A percentile compares a stretch with the other conserved stretches of the same genome.
Evolutionary conservation across 2,329 filamentous ascomycete species (phyloP).

Genomic region (Colletotrichum karsti): DNA sequence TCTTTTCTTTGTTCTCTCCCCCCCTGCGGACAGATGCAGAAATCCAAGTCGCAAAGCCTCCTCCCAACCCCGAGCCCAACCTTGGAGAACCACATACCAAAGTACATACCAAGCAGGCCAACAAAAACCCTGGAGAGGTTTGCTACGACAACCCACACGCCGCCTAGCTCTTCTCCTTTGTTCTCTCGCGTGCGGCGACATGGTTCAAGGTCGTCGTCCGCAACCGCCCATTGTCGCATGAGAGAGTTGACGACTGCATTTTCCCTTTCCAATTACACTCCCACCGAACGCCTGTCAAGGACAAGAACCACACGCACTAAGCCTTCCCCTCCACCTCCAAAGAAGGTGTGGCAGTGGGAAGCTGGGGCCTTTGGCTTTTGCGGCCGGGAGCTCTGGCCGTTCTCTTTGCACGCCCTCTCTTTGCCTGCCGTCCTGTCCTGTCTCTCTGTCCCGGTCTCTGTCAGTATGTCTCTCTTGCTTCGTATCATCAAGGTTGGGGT

Average conservation of each 20-base stretch:
- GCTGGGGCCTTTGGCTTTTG: background rate
- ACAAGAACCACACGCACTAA: too few species aligned
- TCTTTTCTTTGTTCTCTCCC: constrained; percentile 24
- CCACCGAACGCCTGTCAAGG: background rate
- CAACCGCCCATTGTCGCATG: constrained; percentile 26
- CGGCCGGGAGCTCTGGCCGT: background rate
- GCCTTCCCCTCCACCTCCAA: background rate
- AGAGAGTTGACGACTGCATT: constrained; percentile 22
- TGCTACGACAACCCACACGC: constrained; percentile 16
- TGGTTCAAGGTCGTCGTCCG: constrained; percentile 22
- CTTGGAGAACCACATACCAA: background rate
- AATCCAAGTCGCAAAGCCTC: background rate
- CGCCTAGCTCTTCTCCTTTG: constrained; percentile 21
- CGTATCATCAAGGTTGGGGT: constrained; percentile 14
- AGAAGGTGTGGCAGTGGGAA: constrained; percentile 4
- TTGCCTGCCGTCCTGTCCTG: too few species aligned
- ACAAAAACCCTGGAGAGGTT: constrained; percentile 4
- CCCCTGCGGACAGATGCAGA: constrained; percentile 10
- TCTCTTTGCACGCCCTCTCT: constrained; percentile 4
- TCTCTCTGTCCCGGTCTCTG: background rate
- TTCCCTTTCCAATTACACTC: background rate
- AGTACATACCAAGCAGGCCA: background rate
- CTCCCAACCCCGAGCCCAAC: background rate
- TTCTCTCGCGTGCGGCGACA: constrained; percentile 24
- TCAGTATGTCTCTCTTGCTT: constrained; percentile 12